Evolutionary conservation across 257 asterid species (phyloP), one percentile per base, ranked within the genome.

Genomic region (Striga asiatica): DNA sequence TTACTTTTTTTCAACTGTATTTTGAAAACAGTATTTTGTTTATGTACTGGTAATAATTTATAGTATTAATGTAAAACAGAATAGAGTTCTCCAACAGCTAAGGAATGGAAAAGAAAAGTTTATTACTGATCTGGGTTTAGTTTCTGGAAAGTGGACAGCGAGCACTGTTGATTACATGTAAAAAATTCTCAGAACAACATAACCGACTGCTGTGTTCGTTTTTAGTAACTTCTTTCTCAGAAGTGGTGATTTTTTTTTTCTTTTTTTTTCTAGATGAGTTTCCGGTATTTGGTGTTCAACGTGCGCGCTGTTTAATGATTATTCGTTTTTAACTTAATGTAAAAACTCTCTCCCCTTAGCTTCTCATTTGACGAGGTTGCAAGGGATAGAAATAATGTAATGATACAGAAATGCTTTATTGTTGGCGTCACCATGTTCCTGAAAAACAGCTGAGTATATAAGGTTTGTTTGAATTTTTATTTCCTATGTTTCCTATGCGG

Each of bases 41-140:
- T 47, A 14, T 19, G 8, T 41, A 13, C 56, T 29, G 32, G 18
- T 48, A 19, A 17, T 63, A 28, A 51, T 48, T 18, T 50, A 27
- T 21, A 6, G 23, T 39, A 20, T 50, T 13, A 18, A 23, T 66
- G 34, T 28, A 23, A 61, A 31, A 52, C 81, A 75, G 81, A 47
- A 17, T 71, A 41, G 54, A 56, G 48, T 55, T 48, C 22, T 9
- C 53, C 49, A 31, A 39, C 57, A 57, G 58, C 56, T 28, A 25
- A 22, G 66, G 67, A 60, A 61, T 54, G 73, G 64, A 52, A 65
- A 39, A 8, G 7, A 49, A 48, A 37, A 65, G 69, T 64, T 66
- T n/a, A n/a, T 38, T 50, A 50, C 47, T 34, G 43, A 53, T 55
- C 52, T 39, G 39, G 50, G 63, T 50, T 34, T 50, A 8, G 46